phyloP scores from a whole-genome alignment of 2,329 filamentous ascomycete species.

The Cadophora gregata region DNA sequence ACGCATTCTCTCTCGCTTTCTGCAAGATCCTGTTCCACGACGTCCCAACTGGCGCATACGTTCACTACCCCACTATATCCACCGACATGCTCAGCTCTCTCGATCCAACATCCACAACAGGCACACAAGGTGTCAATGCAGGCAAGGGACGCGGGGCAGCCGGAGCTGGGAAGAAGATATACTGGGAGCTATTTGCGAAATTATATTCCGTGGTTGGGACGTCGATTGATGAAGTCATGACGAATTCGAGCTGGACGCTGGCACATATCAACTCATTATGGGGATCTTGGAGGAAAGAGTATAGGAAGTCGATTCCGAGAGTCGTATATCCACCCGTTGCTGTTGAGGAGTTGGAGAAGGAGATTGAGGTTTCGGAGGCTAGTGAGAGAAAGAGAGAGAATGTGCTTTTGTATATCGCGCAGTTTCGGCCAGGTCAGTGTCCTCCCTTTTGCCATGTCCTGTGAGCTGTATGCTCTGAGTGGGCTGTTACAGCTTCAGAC shows the following conservation, averaged over 20 bases:
- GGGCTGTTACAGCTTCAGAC: neutral
- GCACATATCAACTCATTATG: slow-evolving; percentile 81
- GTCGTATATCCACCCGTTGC: slow-evolving; percentile 93
- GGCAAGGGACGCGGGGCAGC: slow-evolving; percentile 76
- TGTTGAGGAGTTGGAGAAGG: slow-evolving; percentile 79
- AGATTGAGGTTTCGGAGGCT: slow-evolving; percentile 71
- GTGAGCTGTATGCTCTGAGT: neutral
- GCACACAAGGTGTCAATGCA: slow-evolving; percentile 78
- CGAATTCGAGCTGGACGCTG: slow-evolving; percentile 95
- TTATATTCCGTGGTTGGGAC: slow-evolving; percentile 84
- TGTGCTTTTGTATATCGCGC: slow-evolving; percentile 88
- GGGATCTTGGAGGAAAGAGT: slow-evolving; percentile 62
- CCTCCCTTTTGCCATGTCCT: neutral
- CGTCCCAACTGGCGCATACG: slow-evolving; percentile 89
- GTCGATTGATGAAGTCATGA: slow-evolving; percentile 92
- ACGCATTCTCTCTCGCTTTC: slow-evolving; percentile 86
- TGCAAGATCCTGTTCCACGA: slow-evolving; percentile 80
- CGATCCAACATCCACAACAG: slow-evolving; percentile 63
- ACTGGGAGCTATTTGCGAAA: slow-evolving; percentile 86
- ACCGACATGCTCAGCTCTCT: slow-evolving; percentile 95
- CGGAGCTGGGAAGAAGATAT: slow-evolving; percentile 75
- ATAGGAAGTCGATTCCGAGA: slow-evolving; percentile 56
- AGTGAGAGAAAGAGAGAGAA: slow-evolving; percentile 74
- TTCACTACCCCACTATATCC: slow-evolving; percentile 97
- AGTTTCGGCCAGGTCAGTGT: slow-evolving; percentile 73